Percentiles rank a stretch among this genome's conserved stretches.
Evolutionary conservation across 1,139 yeast genomes (phyloP).

Genomic region (Blastobotrys arbuscula): DNA sequence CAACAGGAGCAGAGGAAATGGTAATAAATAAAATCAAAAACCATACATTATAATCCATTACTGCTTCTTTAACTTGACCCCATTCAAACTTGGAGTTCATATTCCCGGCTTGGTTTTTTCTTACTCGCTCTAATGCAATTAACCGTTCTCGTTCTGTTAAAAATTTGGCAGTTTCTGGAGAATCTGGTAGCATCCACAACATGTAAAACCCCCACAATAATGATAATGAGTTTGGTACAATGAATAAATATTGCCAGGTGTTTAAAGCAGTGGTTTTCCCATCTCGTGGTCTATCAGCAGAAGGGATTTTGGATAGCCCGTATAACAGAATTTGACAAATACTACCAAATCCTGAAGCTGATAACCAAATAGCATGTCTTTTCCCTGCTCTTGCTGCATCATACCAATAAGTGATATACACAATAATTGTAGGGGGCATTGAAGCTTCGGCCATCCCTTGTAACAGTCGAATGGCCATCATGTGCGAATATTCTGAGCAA

Average conservation of each 20-base stretch:
- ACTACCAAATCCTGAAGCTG: conserved; percentile 8
- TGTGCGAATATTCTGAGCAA: conserved; percentile 12
- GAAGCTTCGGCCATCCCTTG: conserved; percentile 17
- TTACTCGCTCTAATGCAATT: conserved; percentile 13
- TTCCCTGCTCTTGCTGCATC: conserved; percentile 88
- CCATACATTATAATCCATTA: conserved; percentile 28
- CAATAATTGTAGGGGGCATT: conserved; percentile 16
- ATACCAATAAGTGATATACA: conserved; percentile 15
- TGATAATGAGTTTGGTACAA: conserved; percentile 11
- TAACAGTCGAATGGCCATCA: conserved; percentile 14
- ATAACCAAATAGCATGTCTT: conserved; percentile 40
- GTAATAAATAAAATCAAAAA: conserved; percentile 29
- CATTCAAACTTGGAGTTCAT: conserved; percentile 45
- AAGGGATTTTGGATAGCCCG: conserved; percentile 8
- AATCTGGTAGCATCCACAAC: conserved; percentile 48
- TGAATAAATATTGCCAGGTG: conserved; percentile 17
- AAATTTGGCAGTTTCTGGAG: conserved; percentile 48
- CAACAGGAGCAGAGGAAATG: conserved; percentile 20
- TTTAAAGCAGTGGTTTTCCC: conserved; percentile 11
- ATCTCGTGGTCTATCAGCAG: conserved; percentile 10
- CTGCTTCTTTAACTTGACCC: conserved; percentile 38
- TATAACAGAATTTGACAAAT: conserved; percentile 5
- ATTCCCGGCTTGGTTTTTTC: conserved; percentile 13
- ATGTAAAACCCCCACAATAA: conserved; percentile 40
- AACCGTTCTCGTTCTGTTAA: conserved; percentile 32